Conservation (phyloP, 164 flowering plant genomes). For the Aristolochia fimbriata region DNA sequence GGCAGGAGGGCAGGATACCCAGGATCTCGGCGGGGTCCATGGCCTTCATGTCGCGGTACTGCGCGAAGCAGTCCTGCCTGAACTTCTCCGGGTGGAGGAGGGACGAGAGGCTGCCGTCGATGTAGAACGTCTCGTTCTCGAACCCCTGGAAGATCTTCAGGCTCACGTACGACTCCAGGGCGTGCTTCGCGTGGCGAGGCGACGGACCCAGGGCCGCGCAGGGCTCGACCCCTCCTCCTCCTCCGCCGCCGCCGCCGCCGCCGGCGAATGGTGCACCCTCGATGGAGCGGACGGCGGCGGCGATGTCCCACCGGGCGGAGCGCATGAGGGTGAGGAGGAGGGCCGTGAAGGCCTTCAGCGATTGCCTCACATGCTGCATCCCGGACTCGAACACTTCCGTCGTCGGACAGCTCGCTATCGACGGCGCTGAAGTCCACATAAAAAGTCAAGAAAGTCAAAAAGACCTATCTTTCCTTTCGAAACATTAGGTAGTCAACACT, state of each 20-base stretch:
- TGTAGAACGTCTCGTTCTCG: constrained; percentile 92
- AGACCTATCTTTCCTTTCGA: no score
- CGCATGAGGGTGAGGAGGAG: constrained; percentile 81
- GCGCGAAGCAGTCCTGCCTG: constrained; percentile 69
- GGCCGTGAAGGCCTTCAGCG: constrained; percentile 63
- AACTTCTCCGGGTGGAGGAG: constrained; percentile 70
- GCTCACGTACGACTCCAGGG: constrained; percentile 69
- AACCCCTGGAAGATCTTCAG: constrained; percentile 80
- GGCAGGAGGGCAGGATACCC: constrained; percentile 65
- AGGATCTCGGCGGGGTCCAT: constrained; percentile 88
- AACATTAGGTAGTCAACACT: no score
- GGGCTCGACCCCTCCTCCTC: no score
- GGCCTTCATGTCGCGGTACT: constrained; percentile 72
- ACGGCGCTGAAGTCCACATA: background rate
- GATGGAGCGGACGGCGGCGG: constrained; percentile 78
- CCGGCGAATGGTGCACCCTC: constrained; percentile 30
- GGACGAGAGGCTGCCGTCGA: constrained; percentile 85
- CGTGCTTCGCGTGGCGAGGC: constrained; percentile 62
- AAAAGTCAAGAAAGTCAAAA: background rate
- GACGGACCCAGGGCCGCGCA: constrained; percentile 13
- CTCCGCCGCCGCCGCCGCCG: no score
- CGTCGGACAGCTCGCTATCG: constrained; percentile 47
- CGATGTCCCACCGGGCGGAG: constrained; percentile 84
- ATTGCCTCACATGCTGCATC: constrained; percentile 56
- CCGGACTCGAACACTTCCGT: constrained; percentile 59